Conservation (phyloP, 495 filamentous ascomycete genomes). For the Recurvomyces mirabilis region DNA sequence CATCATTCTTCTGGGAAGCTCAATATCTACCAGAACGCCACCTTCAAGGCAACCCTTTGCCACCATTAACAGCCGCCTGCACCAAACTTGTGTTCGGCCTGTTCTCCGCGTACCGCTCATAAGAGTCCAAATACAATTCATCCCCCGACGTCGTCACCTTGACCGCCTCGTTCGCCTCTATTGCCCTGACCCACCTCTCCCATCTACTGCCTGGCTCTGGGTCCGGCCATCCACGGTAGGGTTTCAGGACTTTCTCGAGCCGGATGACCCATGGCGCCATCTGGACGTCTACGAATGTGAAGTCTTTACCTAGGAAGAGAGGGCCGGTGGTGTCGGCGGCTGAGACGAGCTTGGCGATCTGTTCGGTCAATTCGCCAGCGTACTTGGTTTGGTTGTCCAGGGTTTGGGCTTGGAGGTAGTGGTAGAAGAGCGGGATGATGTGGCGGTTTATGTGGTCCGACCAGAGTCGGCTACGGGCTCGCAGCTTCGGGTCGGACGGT, state of each 20-base stretch:
- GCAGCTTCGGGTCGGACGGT: conserved; percentile 54
- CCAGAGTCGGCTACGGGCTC: conserved; percentile 77
- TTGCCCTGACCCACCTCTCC: conserved; percentile 68
- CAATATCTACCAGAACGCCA: no score
- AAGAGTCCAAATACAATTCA: conserved; percentile 36
- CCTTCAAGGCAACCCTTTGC: conserved; percentile 24
- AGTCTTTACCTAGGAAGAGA: conserved; percentile 21
- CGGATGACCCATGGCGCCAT: conserved; percentile 82
- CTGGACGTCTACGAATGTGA: conserved; percentile 51
- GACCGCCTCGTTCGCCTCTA: conserved; percentile 64
- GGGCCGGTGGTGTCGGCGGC: conserved; percentile 62
- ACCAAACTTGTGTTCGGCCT: conserved; percentile 28
- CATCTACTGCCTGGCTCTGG: conserved; percentile 59
- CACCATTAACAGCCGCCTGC: conserved; percentile 24
- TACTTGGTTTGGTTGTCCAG: conserved; percentile 49
- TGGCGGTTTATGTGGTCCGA: conserved; percentile 78
- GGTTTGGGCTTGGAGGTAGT: conserved; percentile 61
- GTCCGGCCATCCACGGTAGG: conserved; percentile 71
- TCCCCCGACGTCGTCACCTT: conserved; percentile 66
- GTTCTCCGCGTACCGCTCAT: conserved; percentile 30
- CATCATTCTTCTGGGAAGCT: no score
- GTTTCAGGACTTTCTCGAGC: conserved; percentile 58
- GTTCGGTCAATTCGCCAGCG: conserved; percentile 53
- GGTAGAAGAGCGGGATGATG: conserved; percentile 74
- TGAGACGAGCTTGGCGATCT: conserved; percentile 61